phyloP scores from a whole-genome alignment of 345 rosid genomes.

The Eucalyptus pauciflora region DNA sequence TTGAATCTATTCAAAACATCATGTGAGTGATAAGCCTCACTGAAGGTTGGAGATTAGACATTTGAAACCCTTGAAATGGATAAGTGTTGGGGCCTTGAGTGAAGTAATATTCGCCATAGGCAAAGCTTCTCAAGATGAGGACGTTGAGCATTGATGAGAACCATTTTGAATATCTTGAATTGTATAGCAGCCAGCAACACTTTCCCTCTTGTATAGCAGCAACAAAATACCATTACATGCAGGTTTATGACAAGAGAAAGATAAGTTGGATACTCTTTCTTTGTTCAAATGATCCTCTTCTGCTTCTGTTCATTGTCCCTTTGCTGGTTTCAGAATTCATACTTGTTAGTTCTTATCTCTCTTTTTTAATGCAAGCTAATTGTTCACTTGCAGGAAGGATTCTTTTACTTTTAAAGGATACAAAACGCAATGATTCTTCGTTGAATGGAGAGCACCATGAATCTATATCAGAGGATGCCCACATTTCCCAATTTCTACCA shows the following conservation, averaged over 20 bases:
- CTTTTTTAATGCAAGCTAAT: background rate
- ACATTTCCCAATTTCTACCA: constrained; percentile 74
- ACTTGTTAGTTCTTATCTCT: background rate
- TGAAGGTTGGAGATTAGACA: background rate
- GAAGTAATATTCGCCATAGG: background rate
- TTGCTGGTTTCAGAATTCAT: background rate
- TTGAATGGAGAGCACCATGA: constrained; percentile 7
- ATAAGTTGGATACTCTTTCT: background rate
- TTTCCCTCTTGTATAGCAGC: background rate
- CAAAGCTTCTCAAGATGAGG: background rate
- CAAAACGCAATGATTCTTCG: constrained; percentile 12
- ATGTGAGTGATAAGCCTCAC: background rate
- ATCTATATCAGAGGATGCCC: constrained; percentile 15
- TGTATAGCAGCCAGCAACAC: background rate
- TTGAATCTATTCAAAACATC: background rate
- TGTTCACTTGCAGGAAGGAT: constrained; percentile 53
- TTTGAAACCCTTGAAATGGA: background rate
- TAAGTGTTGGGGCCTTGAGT: background rate
- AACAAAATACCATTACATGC: background rate
- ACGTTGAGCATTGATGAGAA: background rate
- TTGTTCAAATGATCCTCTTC: background rate
- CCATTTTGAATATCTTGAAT: background rate
- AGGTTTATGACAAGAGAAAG: background rate
- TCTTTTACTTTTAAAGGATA: constrained; percentile 49
- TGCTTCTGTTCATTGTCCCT: background rate